Conservation (phyloP, 1,284 basidiomycete genomes). For the Leccinum fuscescens region DNA sequence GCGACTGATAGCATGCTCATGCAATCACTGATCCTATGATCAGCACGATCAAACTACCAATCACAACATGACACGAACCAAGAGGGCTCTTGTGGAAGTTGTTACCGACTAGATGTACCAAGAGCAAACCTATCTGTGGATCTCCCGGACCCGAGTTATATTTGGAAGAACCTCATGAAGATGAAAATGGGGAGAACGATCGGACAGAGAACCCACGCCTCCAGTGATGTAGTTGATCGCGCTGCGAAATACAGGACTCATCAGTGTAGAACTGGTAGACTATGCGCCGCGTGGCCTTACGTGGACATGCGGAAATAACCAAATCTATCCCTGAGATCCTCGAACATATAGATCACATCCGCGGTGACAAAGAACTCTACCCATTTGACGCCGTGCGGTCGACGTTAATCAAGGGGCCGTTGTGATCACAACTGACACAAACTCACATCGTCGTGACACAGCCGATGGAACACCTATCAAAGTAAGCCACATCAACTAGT, state of each 20-base stretch:
- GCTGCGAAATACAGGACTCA: conserved; percentile 35
- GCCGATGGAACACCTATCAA: conserved; percentile 91
- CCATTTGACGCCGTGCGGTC: conserved; percentile 79
- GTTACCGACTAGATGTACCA: conserved; percentile 94
- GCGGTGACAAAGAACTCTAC: conserved; percentile 95
- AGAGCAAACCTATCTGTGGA: conserved; percentile 97
- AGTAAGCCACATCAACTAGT: conserved; percentile 96
- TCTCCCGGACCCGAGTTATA: conserved; percentile 97
- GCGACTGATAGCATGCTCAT: conserved; percentile 56
- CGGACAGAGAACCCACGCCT: conserved; percentile 80
- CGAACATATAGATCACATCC: conserved; percentile 96
- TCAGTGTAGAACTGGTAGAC: conserved; percentile 7
- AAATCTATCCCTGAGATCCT: conserved; percentile 98
- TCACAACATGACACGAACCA: conserved; percentile 43
- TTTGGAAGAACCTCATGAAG: conserved; percentile 93
- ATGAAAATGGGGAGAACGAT: conserved; percentile 89
- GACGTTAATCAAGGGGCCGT: neutral
- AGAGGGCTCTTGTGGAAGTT: conserved; percentile 88
- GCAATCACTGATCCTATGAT: conserved; percentile 62
- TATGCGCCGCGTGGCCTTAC: conserved; percentile 46
- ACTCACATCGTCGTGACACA: conserved; percentile 79
- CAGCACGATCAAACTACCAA: neutral
- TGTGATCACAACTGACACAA: neutral
- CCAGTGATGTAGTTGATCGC: conserved; percentile 89
- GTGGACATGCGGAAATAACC: conserved; percentile 90